These are phyloP conservation scores for Aureobasidium sp. DNA, from an alignment of 2,329 filamentous ascomycete genomes.

Conservation along the genomic window DNA sequence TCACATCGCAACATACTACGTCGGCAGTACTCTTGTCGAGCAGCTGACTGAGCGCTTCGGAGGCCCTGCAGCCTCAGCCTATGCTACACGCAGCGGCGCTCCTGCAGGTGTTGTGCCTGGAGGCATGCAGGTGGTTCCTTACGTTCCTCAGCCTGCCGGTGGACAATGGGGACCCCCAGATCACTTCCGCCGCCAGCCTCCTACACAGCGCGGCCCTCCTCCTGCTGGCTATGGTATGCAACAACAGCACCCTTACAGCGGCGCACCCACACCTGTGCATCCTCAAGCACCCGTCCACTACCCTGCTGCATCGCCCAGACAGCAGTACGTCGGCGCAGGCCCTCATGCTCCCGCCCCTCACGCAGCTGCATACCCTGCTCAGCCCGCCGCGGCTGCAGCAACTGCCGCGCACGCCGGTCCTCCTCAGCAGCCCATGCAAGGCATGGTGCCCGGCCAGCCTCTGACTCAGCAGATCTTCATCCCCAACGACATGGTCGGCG, in stretches of 20 bases:
- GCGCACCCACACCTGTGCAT: conserved; percentile 37
- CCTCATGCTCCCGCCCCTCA: conserved; percentile 68
- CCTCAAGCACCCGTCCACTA: conserved; percentile 67
- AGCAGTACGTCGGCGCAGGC: conserved; percentile 68
- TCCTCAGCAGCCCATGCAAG: conserved; percentile 66
- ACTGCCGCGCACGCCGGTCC: conserved; percentile 53
- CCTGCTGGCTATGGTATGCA: conserved; percentile 49
- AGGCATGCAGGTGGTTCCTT: conserved; percentile 98
- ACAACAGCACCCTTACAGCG: conserved; percentile 55
- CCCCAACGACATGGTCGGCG: conserved; percentile 98
- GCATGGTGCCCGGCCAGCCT: conserved; percentile 68
- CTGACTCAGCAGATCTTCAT: conserved; percentile 98
- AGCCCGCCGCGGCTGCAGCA: conserved; percentile 30
- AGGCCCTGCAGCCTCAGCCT: conserved; percentile 92
- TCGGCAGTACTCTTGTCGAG: conserved; percentile 91
- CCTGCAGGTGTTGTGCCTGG: conserved; percentile 90
- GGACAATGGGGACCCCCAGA: conserved; percentile 90
- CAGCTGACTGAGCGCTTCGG: conserved; percentile 96
- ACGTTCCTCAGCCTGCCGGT: conserved; percentile 84
- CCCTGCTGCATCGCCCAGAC: conserved; percentile 54
- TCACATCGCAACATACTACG: conserved; percentile 98
- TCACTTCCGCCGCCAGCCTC: conserved; percentile 68
- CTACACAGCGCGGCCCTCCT: conserved; percentile 65
- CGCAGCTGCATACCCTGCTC: conserved; percentile 53
- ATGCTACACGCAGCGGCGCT: conserved; percentile 87